Base-by-base conservation (phyloP, 2,329 filamentous ascomycete genomes). In the Sphaerulina vaccinii region DNA sequence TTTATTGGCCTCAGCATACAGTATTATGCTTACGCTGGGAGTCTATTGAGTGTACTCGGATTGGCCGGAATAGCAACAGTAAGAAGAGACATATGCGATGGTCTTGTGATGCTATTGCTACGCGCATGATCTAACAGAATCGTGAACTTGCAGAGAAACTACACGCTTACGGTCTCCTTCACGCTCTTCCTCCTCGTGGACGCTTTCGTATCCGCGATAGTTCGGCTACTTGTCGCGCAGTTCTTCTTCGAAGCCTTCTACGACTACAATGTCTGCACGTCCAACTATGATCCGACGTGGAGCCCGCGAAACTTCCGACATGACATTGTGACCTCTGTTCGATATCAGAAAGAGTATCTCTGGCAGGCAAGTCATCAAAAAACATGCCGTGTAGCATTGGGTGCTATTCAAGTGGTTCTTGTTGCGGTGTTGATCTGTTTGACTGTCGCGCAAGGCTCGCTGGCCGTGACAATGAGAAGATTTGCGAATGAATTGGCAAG, bases 101-200 rank as follows among this genome's bases (percentile, higher is more conserved):
- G n/a, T n/a, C n/a, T 21, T 23, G 4, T 21, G 21, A 16, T 13
- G 6, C 15, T n/a, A 13, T 22, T 13, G 29, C 5, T 22, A 13
- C 21, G 18, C 16, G n/a, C 47, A 16, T 8, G 43, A 42, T 16
- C 27, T 42, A 11, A 22, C 24, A 27, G 22, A 22, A 5, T 24
- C 29, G n/a, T 21, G 18, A 29, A 1, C 11, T 41, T 18, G 44
- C 46, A 64, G 62, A 57, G 48, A 22, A 51, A 46, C 40, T 51
- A 61, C n/a, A 49, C 42, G 5, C 54, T 62, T 11, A 54, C 61
- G 7, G 56, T 52, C 15, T 48, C 58, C 13, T 64, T 64, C 39
- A 53, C 62, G 11, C 59, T 63, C 37, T 63, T 60, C 54, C 59
- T 64, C 27, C 52, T 64, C 38, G 38, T 64, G 45, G 62, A 64